These are phyloP conservation scores for Barnettozyma hawaiiensis DNA, from an alignment of 1,139 yeast genomes.

Conservation along the genomic window DNA sequence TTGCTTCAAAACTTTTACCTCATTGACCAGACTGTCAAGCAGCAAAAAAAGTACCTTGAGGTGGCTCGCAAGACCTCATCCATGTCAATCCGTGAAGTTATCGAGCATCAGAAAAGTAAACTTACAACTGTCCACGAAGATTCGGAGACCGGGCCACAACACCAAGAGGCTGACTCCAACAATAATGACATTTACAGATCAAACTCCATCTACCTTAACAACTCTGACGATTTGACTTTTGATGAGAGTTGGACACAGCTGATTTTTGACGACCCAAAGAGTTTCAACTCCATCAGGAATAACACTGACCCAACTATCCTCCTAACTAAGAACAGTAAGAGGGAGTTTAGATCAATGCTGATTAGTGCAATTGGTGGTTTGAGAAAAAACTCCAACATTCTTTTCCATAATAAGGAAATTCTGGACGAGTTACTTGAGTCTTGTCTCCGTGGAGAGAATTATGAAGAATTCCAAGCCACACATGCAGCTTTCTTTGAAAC, in stretches of 20 bases:
- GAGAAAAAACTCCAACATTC: constrained; percentile 39
- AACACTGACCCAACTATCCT: constrained; percentile 36
- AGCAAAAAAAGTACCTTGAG: constrained; percentile 17
- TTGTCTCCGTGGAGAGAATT: constrained; percentile 10
- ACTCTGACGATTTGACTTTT: constrained; percentile 17
- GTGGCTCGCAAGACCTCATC: constrained; percentile 18
- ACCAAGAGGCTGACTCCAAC: too few species aligned
- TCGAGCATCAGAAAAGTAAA: constrained; percentile 11
- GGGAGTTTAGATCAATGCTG: constrained; percentile 25
- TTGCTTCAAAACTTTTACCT: constrained; percentile 31
- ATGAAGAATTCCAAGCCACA: constrained; percentile 11
- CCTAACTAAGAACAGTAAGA: constrained; percentile 13
- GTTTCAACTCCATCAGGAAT: constrained; percentile 29
- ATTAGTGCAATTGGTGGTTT: constrained; percentile 49
- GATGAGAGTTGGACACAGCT: constrained; percentile 18
- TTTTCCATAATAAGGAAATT: constrained; percentile 23
- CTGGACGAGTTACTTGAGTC: constrained; percentile 13
- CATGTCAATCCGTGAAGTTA: constrained; percentile 19
- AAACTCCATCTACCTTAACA: constrained; percentile 19
- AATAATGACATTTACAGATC: constrained; percentile 13
- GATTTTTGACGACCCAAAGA: constrained; percentile 32
- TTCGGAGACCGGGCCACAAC: too few species aligned
- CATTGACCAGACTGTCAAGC: constrained; percentile 23
- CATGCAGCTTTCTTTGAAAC: constrained; percentile 9
- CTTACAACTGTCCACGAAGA: background rate